Percentiles rank a stretch among this genome's conserved stretches.
Conservation (phyloP, 1,284 basidiomycete genomes). For the Trichosporon faecale region DNA sequence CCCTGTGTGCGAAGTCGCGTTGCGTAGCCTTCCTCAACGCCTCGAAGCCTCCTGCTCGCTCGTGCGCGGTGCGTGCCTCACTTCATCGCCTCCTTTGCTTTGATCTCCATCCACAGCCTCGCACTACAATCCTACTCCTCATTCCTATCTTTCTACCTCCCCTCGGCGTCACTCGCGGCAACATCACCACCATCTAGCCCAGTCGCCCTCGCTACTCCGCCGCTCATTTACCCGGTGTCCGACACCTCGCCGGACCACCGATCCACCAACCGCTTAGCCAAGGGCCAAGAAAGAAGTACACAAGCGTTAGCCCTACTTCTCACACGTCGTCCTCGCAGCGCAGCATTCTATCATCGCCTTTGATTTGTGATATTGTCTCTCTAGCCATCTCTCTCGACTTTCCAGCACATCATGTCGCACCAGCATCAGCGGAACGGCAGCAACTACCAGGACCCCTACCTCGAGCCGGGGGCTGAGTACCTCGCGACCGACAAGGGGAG, state of each 20-base stretch:
- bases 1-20: conserved; percentile 1
- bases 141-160: background rate
- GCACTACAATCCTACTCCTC: background rate
- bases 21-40: background rate
- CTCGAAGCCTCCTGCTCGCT: background rate
- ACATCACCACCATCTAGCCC: background rate
- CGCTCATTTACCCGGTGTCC: conserved; percentile 5
- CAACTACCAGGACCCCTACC: conserved; percentile 27
- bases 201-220: background rate
- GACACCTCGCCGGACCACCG: background rate
- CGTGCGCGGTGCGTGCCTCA: conserved; percentile 7
- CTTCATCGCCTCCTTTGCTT: conserved; percentile 8
- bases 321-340: background rate
- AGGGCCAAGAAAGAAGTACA: conserved; percentile 2
- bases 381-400: background rate
- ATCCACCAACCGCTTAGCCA: background rate
- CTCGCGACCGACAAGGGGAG: conserved; percentile 16
- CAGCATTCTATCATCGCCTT: background rate
- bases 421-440: conserved; percentile 19
- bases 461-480: conserved; percentile 18
- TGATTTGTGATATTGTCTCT: background rate
- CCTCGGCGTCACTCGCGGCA: background rate
- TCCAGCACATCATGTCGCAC: conserved; percentile 16
- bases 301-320: background rate
- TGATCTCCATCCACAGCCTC: background rate